Evolutionary conservation across 148 eudicot genomes (phyloP).

Genomic region (Tetragonia tetragonoides): DNA sequence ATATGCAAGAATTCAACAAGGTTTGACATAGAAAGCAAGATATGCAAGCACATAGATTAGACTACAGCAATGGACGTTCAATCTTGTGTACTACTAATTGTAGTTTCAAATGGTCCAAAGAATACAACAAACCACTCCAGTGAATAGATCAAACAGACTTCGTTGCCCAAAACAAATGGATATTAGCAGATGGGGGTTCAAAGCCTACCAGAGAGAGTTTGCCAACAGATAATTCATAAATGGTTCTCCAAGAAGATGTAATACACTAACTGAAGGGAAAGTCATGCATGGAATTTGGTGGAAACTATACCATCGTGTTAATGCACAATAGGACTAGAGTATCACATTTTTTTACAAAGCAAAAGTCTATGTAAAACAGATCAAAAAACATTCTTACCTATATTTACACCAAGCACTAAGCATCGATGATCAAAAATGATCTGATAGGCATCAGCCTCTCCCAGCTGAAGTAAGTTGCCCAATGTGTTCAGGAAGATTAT

Average conservation of each 20-base stretch:
- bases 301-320: slow-evolving; percentile 2
- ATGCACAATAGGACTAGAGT: slow-evolving; percentile 18
- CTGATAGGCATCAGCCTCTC: slow-evolving; percentile 44
- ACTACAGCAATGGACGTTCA: background rate
- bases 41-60: background rate
- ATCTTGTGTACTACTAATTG: background rate
- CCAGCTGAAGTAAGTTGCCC: slow-evolving; percentile 79
- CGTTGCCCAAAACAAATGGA: background rate
- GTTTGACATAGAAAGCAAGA: background rate
- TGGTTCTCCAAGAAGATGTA: background rate
- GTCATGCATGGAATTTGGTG: background rate
- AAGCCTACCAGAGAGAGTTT: background rate
- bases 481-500: slow-evolving; percentile 57
- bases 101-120: background rate
- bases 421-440: slow-evolving; percentile 24
- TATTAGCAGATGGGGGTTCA: background rate
- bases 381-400: slow-evolving; percentile 26
- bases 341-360: slow-evolving; percentile 11
- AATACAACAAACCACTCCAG: background rate
- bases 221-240: background rate
- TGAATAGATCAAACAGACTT: background rate
- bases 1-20: background rate
- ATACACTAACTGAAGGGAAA: background rate
- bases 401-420: slow-evolving; percentile 31
- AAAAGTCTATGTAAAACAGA: slow-evolving; percentile 14